Conservation (phyloP, 495 filamentous ascomycete genomes). For the Lepraria neglecta region DNA sequence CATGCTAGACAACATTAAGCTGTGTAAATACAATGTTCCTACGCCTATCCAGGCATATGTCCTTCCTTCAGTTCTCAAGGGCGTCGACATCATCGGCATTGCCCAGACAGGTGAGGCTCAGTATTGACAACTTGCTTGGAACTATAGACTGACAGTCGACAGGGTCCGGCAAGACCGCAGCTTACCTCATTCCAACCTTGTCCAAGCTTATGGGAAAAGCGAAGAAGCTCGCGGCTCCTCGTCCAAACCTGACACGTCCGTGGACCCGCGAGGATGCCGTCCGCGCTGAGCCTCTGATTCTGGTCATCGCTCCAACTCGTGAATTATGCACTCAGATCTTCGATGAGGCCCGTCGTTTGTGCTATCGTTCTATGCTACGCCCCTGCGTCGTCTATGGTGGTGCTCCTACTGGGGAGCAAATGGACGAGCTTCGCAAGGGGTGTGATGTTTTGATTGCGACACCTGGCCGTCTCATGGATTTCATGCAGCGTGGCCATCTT, state of each 20-base stretch:
- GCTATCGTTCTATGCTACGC: conserved; percentile 89
- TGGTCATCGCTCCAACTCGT: conserved; percentile 79
- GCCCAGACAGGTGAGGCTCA: conserved; percentile 77
- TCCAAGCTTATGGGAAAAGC: conserved; percentile 92
- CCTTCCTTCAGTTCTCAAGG: conserved; percentile 65
- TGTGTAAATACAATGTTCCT: conserved; percentile 58
- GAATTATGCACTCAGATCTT: conserved; percentile 93
- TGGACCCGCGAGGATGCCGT: conserved; percentile 42
- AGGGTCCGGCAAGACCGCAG: conserved; percentile 96
- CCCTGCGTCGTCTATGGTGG: conserved; percentile 91
- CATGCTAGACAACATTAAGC: conserved; percentile 68
- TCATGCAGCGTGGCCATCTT: conserved; percentile 61
- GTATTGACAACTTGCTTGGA: not conserved
- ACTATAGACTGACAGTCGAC: not conserved
- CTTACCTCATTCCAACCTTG: conserved; percentile 82
- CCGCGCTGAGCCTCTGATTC: conserved; percentile 75
- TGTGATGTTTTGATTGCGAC: conserved; percentile 88
- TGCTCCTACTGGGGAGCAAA: conserved; percentile 57
- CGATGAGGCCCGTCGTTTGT: conserved; percentile 82
- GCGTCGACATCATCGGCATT: conserved; percentile 75
- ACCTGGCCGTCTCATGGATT: conserved; percentile 77
- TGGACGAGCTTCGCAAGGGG: conserved; percentile 65
- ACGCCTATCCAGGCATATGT: conserved; percentile 84
- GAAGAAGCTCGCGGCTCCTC: conserved; percentile 69
- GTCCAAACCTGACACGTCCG: conserved; percentile 52